Percentiles rank a stretch among this genome's conserved stretches.
These are phyloP conservation scores for Kodamaea kaohsiungensis DNA, from an alignment of 805 yeast genomes.

Conservation along the genomic window DNA sequence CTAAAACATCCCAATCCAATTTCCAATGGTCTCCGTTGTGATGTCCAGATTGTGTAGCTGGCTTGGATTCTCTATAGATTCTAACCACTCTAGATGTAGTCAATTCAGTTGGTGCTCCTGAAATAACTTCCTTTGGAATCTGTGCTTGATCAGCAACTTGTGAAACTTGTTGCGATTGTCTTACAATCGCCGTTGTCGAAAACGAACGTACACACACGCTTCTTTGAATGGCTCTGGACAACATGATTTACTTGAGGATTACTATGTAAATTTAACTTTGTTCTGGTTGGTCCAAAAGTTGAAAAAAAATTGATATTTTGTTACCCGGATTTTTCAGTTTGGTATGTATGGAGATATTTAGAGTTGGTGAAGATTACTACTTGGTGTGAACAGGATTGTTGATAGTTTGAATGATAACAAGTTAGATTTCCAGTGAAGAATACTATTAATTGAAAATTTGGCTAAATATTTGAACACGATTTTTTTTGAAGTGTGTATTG, in stretches of 20 bases:
- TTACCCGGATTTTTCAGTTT: slow-evolving; percentile 18
- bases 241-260: slow-evolving; percentile 16
- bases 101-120: slow-evolving; percentile 78
- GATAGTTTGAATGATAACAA: too few species aligned
- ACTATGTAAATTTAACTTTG: slow-evolving; percentile 18
- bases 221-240: slow-evolving; percentile 24
- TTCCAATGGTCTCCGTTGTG: slow-evolving; percentile 63
- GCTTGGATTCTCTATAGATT: slow-evolving; percentile 72
- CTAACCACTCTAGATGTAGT: slow-evolving; percentile 65
- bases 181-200: slow-evolving; percentile 17
- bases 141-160: slow-evolving; percentile 23
- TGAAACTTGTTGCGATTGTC: slow-evolving; percentile 18
- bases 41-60: slow-evolving; percentile 79
- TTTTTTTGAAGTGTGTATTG: too few species aligned
- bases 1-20: slow-evolving; percentile 80
- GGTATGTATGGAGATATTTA: too few species aligned
- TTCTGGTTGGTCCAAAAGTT: slow-evolving; percentile 28
- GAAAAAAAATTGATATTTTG: background rate
- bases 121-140: slow-evolving; percentile 55
- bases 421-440: too few species aligned
- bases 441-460: too few species aligned
- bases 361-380: too few species aligned
- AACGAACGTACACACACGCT: slow-evolving; percentile 26
- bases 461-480: too few species aligned
- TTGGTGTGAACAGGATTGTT: too few species aligned